Conservation (phyloP, 2,329 filamentous ascomycete genomes). For the Aspergillus felis region DNA sequence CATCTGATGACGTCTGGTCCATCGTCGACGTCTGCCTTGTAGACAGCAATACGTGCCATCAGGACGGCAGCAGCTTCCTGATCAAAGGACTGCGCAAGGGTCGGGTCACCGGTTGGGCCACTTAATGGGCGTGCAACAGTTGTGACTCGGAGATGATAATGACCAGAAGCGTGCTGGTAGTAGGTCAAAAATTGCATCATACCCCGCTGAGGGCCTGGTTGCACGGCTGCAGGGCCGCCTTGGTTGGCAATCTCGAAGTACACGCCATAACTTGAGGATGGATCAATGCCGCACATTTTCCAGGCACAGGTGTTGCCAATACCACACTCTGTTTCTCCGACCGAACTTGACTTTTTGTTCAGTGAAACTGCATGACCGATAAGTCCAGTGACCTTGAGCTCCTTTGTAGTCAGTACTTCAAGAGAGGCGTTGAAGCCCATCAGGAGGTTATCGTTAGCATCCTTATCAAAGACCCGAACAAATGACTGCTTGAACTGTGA, state of each 20-base stretch:
- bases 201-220: conserved; percentile 82
- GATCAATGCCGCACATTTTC: conserved; percentile 99
- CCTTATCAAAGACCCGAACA: conserved; percentile 93
- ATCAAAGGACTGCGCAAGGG: conserved; percentile 94
- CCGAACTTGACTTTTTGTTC: conserved; percentile 96
- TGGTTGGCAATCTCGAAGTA: conserved; percentile 98
- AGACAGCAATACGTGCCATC: conserved; percentile 98
- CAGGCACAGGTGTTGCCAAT: conserved; percentile 98
- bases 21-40: conserved; percentile 97
- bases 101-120: conserved; percentile 88
- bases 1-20: conserved; percentile 96
- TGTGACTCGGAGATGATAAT: conserved; percentile 93
- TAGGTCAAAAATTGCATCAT: conserved; percentile 99
- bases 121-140: conserved; percentile 89
- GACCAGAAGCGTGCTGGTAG: conserved; percentile 94
- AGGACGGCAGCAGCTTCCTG: conserved; percentile 96
- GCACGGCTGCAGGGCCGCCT: conserved; percentile 77
- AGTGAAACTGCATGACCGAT: conserved; percentile 95
- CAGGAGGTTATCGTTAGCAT: conserved; percentile 85
- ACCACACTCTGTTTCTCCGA: conserved; percentile 95
- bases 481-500: conserved; percentile 99
- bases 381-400: conserved; percentile 93
- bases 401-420: conserved; percentile 94
- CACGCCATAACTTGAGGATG: conserved; percentile 85
- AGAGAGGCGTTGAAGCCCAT: conserved; percentile 99